Base-by-base conservation (phyloP, 257 asterid genomes). In the Avicennia marina region DNA sequence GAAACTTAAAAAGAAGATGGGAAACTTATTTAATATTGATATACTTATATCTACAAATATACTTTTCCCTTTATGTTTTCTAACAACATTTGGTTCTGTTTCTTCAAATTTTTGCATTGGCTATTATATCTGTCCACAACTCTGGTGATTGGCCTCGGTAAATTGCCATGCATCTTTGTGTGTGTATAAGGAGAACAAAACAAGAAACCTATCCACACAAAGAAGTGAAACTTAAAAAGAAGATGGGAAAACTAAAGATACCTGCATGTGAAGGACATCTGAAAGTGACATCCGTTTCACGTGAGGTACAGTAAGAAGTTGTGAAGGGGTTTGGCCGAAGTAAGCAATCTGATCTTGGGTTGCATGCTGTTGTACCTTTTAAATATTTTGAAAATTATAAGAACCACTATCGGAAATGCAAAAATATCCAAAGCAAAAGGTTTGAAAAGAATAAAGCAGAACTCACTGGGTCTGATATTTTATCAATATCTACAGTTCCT, bases 261-360 rank as follows among this genome's bases (percentile, higher is more conserved):
- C 98, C 98, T 91, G 99, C 82, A 89, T 76, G 75, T 89, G 95
- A 81, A 93, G 97, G 75, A 86, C 91, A 63, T 93, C 99, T 60
- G 80, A 74, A 44, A 89, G 77, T 2, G 86, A 75, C 94, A 82
- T 78, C 76, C 94, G 77, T 74, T 89, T 89, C 76, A 84, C 74
- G 87, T 89, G 99, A 56, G 99, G 97, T 38, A 71, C 70, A 11
- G 86, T 84, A 38, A 93, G 78, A 74, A 93, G 94, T 75, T 93
- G 99, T 19, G 97, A 93, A 13, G 99, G 99, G 63, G 99, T 93
- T 79, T 93, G 99, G 57, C 99, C 99, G 53, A 93, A 93, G 76
- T 88, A 93, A 39, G 99, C 91, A 72, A 93, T 93, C 84, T 93
- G 99, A 72, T 93, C 97, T 75, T 93, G 99, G 62, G 95, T 82